Base-by-base conservation (phyloP, 305 asterid species). In the Caryopteris hybrid region DNA sequence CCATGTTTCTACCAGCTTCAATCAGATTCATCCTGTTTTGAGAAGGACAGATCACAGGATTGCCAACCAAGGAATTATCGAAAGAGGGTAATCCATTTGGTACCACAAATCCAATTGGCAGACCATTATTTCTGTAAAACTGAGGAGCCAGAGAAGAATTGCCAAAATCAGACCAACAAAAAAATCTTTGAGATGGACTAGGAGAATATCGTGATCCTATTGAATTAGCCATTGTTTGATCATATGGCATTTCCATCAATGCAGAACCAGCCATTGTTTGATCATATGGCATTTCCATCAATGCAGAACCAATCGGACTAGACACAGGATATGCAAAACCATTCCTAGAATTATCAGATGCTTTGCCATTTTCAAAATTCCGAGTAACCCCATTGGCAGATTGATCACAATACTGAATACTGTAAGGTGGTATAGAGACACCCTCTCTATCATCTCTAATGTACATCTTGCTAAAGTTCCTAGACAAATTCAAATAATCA, bases 391-490 rank as follows among this genome's bases (percentile, higher is more conserved):
- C 77, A 46, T 73, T 53, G 5, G 29, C 25, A 62, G 66, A 62
- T 39, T 36, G 80, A 66, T 75, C 86, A 70, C 64, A 58, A 34
- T 72, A 52, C 52, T 31, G 85, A 46, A 48, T 61, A 70, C 79
- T 67, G 57, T 76, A 78, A 21, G 21, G 42, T 59, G 70, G 73
- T 3, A 46, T 41, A 0, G 60, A 61, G 42, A 61, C 50, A 20
- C 71, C 72, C 65, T 78, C 83, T 23, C 67, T 76, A 74, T 82
- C 84, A 34, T 86, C 83, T 38, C 71, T 74, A 79, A 86, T 51
- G 67, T 73, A 72, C 88, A 84, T 79, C 47, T 70, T 78, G 66
- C 83, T 75, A 38, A 92, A 79, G 73, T 66, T 70, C 50, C 78
- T 68, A 17, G 85, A 71, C 69, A 87, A 69, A 65, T 63, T 63